Percentiles rank a stretch among this genome's conserved stretches.
phyloP scores from a whole-genome alignment of 495 filamentous ascomycete species.

The Penicillium diatomitis region DNA sequence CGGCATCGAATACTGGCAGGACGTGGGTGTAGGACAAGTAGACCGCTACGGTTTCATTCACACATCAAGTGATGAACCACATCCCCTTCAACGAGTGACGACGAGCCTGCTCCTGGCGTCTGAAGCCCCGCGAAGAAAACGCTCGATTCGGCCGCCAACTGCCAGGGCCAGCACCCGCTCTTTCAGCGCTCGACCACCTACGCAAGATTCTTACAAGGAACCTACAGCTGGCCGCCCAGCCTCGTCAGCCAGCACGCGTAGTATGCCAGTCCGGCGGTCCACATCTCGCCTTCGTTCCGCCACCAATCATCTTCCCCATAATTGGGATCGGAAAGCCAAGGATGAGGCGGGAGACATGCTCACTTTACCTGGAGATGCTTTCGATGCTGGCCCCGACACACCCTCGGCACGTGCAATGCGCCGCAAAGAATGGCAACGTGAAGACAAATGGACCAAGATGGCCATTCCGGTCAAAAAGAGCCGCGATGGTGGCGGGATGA shows the following conservation, averaged over 20 bases:
- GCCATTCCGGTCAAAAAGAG: constrained; percentile 53
- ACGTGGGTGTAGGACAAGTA: constrained; percentile 76
- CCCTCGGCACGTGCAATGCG: constrained; percentile 51
- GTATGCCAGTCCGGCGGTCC: constrained; percentile 27
- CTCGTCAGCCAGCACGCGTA: constrained; percentile 40
- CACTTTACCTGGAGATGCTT: constrained; percentile 58
- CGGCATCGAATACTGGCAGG: constrained; percentile 92
- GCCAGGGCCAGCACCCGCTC: constrained; percentile 32
- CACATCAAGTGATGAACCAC: constrained; percentile 36
- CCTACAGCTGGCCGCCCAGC: constrained; percentile 22
- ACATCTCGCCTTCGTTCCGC: constrained; percentile 49
- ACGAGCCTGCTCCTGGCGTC: constrained; percentile 56
- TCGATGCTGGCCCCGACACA: constrained; percentile 44
- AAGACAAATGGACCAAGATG: constrained; percentile 98
- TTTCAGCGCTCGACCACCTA: constrained; percentile 47
- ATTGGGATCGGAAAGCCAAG: constrained; percentile 61
- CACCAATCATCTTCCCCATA: constrained; percentile 67
- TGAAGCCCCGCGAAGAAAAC: constrained; percentile 50
- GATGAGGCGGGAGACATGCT: constrained; percentile 91
- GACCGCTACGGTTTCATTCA: constrained; percentile 94
- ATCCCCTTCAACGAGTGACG: constrained; percentile 55
- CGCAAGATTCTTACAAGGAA: constrained; percentile 29
- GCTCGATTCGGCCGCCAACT: constrained; percentile 42
- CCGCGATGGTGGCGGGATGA: constrained; percentile 67
- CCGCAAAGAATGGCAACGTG: constrained; percentile 70